Base-by-base conservation (phyloP, 345 rosid species). In the Camelina hispida region DNA sequence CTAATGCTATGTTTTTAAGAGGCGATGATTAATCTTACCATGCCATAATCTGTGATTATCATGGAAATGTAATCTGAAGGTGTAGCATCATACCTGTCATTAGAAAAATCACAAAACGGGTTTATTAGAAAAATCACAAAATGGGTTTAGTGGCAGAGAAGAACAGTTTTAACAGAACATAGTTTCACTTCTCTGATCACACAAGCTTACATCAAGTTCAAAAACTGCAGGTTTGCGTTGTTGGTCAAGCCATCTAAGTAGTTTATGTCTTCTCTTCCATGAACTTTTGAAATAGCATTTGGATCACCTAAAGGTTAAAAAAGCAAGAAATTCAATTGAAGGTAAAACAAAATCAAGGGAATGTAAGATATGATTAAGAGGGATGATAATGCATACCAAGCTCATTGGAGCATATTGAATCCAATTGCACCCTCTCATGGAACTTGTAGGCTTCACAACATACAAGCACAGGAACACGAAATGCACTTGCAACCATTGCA, bases 371-470 rank as follows among this genome's bases (percentile, higher is more conserved):
- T 9, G 23, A 4, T 64, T 35, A 15, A 8, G 69, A 63, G 14
- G 30, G 48, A 47, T n/a, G 28, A 66, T 25, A 15, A 69, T 57
- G 51, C 91, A 43, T 85, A 94, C 97, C 99, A 6, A 95, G 93
- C 83, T 95, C 97, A 38, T 95, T 95, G 63, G 82, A 90, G 83
- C 99, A 95, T 68, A 95, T 90, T 22, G 99, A 95, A 81, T 95
- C 99, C 69, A 95, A 85, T 57, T 90, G 97, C 48, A 95, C 99
- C 78, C 99, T 87, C 83, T 92, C 93, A 22, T 95, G 97, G 81
- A 95, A 89, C 69, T 95, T 95, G 83, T 95, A 92, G 46, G 97
- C 92, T 87, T 92, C 99, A 44, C 99, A 95, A 71, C 97, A 95
- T 12, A 95, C 92, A 78, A 95, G 83, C 60, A 92, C 97, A 6